A percentile compares a stretch with the other conserved stretches of the same genome.
phyloP scores from a whole-genome alignment of 2,329 filamentous ascomycete genomes.

The Chalara sp. region DNA sequence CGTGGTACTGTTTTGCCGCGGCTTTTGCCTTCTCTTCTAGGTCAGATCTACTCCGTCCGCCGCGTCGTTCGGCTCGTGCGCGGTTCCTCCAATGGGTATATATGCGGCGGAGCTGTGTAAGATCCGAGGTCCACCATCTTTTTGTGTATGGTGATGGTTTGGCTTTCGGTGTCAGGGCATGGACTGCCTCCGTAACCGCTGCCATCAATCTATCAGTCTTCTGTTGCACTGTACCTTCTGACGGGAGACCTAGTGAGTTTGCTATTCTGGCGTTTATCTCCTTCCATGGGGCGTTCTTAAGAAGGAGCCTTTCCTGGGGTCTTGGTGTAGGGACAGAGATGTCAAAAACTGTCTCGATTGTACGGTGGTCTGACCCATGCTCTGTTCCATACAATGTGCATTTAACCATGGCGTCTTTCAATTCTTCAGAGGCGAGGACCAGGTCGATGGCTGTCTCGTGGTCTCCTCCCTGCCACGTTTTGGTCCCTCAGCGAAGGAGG shows the following conservation, averaged over 20 bases:
- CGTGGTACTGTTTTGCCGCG: not conserved
- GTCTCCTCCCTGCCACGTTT: conserved; percentile 24
- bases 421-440: conserved; percentile 17
- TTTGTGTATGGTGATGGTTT: conserved; percentile 24
- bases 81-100: conserved; percentile 24
- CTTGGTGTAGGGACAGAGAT: not conserved
- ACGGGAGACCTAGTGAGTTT: not conserved
- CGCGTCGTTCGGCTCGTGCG: conserved; percentile 15
- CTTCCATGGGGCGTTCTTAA: conserved; percentile 25
- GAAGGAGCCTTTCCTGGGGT: conserved; percentile 10
- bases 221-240: conserved; percentile 7
- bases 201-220: conserved; percentile 10
- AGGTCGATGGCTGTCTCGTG: conserved; percentile 21
- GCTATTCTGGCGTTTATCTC: conserved; percentile 11
- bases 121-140: conserved; percentile 24
- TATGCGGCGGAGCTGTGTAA: conserved; percentile 22
- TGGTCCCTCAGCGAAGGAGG: conserved; percentile 29
- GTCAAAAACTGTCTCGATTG: conserved; percentile 28
- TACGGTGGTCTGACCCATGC: conserved; percentile 25
- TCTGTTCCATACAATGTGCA: conserved; percentile 14
- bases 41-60: conserved; percentile 3
- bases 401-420: conserved; percentile 12
- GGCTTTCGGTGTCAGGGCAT: conserved; percentile 16
- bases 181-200: conserved; percentile 7
- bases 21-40: not conserved